Base-by-base conservation (phyloP, 495 filamentous ascomycete genomes). In the Opeltia flavorubescens region DNA sequence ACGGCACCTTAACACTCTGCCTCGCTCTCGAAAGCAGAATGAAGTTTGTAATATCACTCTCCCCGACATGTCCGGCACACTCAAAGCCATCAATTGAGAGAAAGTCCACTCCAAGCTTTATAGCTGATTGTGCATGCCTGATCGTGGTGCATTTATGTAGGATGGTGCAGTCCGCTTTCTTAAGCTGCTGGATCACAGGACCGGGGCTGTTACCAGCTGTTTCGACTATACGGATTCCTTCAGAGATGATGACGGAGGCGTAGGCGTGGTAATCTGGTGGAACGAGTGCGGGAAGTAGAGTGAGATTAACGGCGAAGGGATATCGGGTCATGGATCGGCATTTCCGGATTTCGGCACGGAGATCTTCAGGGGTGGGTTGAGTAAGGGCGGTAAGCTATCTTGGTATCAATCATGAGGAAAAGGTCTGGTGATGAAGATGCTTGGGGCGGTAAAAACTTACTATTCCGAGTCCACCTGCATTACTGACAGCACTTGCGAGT, bases 131-230 rank as follows among this genome's bases (percentile, higher is more conserved):
- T 28, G 91, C 91, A 57, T 98, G 91, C 18, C 89, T 70, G 63
- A 98, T 89, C 1, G 89, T 94, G 18, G 91, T 98, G 70, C 91
- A 98, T 67, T 98, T 98, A 71, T 98, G 91, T 39, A 98, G 72
- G 54, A 98, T 78, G 46, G 75, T 86, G 55, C 69, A 77, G 26
- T 75, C 76, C 24, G 79, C 85, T 42, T 75, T 71, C 69, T 98
- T 98, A 46, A 98, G 72, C 67, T 87, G 76, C 60, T 75, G 65
- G 65, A 98, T 95, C 29, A 98, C 81, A 13, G 87, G 85, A 12
- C 88, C 91, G 0, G 91, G 91, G 60, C 76, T 84, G 69, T 98
- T 95, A 38, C 91, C 91, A 9, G 91, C 91, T 5, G 91, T 98
- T 70, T 98, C 91, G 55, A 98, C 91, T 55, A 98, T 85, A 57